Evolutionary conservation across 2,329 filamentous ascomycete species (phyloP).

Genomic region (Lasiodiplodia theobromae): DNA sequence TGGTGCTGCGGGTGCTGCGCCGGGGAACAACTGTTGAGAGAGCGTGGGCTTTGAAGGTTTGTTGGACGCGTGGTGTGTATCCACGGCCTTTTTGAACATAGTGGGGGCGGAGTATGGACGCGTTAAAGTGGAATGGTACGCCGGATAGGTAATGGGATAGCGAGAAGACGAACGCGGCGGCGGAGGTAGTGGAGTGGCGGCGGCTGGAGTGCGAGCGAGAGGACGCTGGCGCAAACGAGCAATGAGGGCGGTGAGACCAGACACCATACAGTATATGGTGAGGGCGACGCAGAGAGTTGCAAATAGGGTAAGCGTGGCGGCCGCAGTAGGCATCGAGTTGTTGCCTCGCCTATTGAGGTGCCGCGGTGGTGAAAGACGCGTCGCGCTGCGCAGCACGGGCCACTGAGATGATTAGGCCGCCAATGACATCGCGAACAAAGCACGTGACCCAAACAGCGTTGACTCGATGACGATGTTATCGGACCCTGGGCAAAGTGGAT

Average conservation of each 20-base stretch:
- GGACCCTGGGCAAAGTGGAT: not conserved
- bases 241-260: conserved; percentile 34
- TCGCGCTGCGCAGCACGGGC: conserved; percentile 9
- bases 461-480: not conserved
- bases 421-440: not conserved
- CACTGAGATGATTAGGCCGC: not conserved
- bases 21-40: conserved; percentile 65
- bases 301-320: conserved; percentile 30
- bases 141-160: conserved; percentile 27
- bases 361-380: conserved; percentile 23
- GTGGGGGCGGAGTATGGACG: conserved; percentile 25
- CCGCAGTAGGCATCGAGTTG: conserved; percentile 26
- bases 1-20: conserved; percentile 53
- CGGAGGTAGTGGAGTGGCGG: not conserved
- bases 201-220: conserved; percentile 7
- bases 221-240: conserved; percentile 43
- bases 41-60: conserved; percentile 26
- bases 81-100: conserved; percentile 52
- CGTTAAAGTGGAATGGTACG: conserved; percentile 25
- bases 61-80: conserved; percentile 47
- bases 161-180: conserved; percentile 38
- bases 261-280: conserved; percentile 49
- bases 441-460: conserved; percentile 4
- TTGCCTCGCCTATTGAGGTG: conserved; percentile 13
- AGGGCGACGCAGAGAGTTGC: conserved; percentile 38